Percentiles rank a stretch among this genome's conserved stretches.
phyloP scores from a whole-genome alignment of 2,329 filamentous ascomycete genomes.

The Fusarium pseudoanthophilum region DNA sequence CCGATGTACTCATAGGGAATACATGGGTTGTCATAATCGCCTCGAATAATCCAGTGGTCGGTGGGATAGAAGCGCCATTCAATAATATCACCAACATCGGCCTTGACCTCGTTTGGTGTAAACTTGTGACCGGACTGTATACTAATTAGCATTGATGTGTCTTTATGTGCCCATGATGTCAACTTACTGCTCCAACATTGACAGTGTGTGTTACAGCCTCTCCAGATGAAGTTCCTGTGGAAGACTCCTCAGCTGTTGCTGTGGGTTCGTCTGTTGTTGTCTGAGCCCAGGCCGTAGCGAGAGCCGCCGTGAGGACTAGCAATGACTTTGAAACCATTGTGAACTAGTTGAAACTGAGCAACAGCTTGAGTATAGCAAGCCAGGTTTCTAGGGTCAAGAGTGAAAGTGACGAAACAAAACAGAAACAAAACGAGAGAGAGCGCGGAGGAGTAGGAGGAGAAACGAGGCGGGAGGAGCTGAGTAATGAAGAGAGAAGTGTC shows the following conservation, averaged over 20 bases:
- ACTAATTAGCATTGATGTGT: constrained; percentile 3
- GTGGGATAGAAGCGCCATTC: constrained; percentile 71
- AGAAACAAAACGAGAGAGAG: constrained; percentile 2
- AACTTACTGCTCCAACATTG: constrained; percentile 42
- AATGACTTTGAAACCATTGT: constrained; percentile 38
- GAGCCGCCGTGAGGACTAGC: constrained; percentile 25
- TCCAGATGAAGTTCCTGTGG: constrained; percentile 30
- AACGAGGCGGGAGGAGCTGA: constrained; percentile 27
- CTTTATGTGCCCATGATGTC: not conserved
- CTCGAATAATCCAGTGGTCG: constrained; percentile 72
- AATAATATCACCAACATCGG: constrained; percentile 60
- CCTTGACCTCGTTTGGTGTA: constrained; percentile 45
- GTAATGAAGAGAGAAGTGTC: constrained; percentile 27
- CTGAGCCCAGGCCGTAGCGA: constrained; percentile 33
- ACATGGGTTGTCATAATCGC: constrained; percentile 69
- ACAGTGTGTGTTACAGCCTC: constrained; percentile 41
- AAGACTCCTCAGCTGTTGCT: constrained; percentile 25
- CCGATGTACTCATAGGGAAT: constrained; percentile 68
- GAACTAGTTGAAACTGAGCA: constrained; percentile 9
- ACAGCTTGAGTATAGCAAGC: constrained; percentile 22
- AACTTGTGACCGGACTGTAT: constrained; percentile 48
- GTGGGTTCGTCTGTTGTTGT: constrained; percentile 22
- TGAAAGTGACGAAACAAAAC: constrained; percentile 11
- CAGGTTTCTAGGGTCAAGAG: constrained; percentile 1
- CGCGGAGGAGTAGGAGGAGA: constrained; percentile 11